Base-by-base conservation (phyloP, 2,329 filamentous ascomycete species). In the Botrytis elliptica region DNA sequence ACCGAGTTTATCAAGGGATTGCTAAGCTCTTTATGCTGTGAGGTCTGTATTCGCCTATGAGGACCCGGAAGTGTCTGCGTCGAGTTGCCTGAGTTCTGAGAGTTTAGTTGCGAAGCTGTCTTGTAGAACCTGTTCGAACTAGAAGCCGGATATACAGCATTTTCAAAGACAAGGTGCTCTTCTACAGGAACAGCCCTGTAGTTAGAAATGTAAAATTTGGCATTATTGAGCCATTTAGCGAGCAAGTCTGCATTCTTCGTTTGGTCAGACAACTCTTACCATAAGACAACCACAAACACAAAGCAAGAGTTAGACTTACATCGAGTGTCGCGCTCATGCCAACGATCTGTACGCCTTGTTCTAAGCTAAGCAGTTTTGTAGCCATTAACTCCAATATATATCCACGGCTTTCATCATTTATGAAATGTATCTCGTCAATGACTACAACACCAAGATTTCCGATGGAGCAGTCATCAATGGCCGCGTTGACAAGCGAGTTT, bases 251-350 rank as follows among this genome's bases (percentile, higher is more conserved):
- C 91, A 78, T 94, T 94, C 90, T 93, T 75, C 20, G 22, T 25
- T 29, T 49, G 33, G 16, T 76, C 57, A 76, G 73, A 40, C 44
- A 38, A 10, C 25, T 59, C 64, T 55, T 22, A 33, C 7, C 20
- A 36, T 12, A 3, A 33, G 4, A 1, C 38, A 2, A 25, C 18
- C 38, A 57, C 10, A 33, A 73, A 42, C 33, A 60, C 7, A 33
- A 72, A 42, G 42, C 29, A 29, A 52, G 6, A 22, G 29, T 16
- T 38, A 36, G n/a, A 72, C 77, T 78, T 83, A 92, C 91, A 72
- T 90, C 90, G 65, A 95, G 84, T 0, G 92, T 94, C 7, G 92
- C 92, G 78, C 92, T 94, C 92, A 95, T 94, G 77, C 91, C 92
- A 74, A 94, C 84, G 33, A 94, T 89, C 79, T 94, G 92, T 29